Evolutionary conservation across 116 monocot genomes (phyloP).

Genomic region (Zostera marina): DNA sequence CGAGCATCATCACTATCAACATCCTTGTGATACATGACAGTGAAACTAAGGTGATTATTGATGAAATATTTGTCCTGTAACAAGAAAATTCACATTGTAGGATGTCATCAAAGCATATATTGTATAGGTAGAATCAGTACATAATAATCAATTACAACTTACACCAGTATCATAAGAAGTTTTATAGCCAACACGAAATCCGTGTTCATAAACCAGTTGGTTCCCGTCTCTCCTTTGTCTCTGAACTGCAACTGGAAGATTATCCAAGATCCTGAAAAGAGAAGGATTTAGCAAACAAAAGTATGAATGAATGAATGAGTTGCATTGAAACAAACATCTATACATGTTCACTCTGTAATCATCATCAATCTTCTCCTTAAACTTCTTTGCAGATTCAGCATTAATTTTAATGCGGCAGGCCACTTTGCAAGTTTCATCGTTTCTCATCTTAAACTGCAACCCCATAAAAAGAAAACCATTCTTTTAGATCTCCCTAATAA

Average conservation of each 20-base stretch:
- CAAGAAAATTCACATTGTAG: neutral
- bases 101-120: neutral
- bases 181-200: conserved; percentile 56
- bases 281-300: neutral
- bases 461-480: neutral
- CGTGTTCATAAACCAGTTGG: conserved; percentile 54
- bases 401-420: conserved; percentile 38
- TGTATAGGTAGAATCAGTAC: neutral
- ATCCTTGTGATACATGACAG: conserved; percentile 62
- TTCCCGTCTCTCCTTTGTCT: conserved; percentile 54
- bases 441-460: conserved; percentile 67
- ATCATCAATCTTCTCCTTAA: conserved; percentile 81
- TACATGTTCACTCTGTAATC: conserved; percentile 80
- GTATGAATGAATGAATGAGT: neutral
- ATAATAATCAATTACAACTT: conserved; percentile 12
- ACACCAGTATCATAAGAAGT: conserved; percentile 25
- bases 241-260: conserved; percentile 69
- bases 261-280: conserved; percentile 60
- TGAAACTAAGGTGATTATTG: conserved; percentile 71
- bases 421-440: conserved; percentile 47
- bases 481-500: neutral
- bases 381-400: conserved; percentile 45
- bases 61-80: conserved; percentile 42
- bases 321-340: conserved; percentile 2
- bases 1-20: conserved; percentile 44